Conservation (phyloP, 345 rosid genomes). For the Turritis glabra region DNA sequence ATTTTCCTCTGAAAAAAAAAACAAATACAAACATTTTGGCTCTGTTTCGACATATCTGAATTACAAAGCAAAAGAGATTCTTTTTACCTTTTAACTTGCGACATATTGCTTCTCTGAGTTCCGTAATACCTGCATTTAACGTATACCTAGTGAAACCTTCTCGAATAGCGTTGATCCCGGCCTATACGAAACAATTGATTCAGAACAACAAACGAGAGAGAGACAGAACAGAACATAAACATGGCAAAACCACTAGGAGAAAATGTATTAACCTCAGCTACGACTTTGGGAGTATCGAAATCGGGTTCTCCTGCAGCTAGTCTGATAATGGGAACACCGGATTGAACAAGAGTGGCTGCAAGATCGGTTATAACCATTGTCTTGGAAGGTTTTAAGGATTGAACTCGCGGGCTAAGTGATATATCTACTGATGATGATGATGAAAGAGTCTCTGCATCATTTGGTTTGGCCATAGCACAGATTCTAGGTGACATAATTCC, state of each 20-base stretch:
- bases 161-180: slow-evolving; percentile 87
- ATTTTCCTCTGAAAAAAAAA: slow-evolving; percentile 73
- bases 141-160: slow-evolving; percentile 90
- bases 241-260: neutral
- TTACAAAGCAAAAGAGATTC: neutral
- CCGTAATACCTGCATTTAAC: slow-evolving; percentile 84
- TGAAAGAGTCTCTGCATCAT: slow-evolving; percentile 29
- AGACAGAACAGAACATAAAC: neutral
- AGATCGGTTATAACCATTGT: slow-evolving; percentile 92
- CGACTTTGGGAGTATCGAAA: slow-evolving; percentile 77
- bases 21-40: neutral
- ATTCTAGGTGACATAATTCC: slow-evolving; percentile 36
- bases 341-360: slow-evolving; percentile 85
- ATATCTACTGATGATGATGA: slow-evolving; percentile 52
- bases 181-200: slow-evolving; percentile 42
- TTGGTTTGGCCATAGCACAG: slow-evolving; percentile 51
- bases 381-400: slow-evolving; percentile 84
- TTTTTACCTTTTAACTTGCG: slow-evolving; percentile 71
- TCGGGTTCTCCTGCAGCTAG: slow-evolving; percentile 99
- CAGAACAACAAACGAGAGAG: slow-evolving; percentile 1
- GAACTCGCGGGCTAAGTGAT: slow-evolving; percentile 81
- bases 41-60: neutral
- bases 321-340: slow-evolving; percentile 84
- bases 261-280: slow-evolving; percentile 60
- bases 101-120: slow-evolving; percentile 86